Conservation (phyloP, 768 basidiomycete genomes). For the Cyclocybe cylindracea region DNA sequence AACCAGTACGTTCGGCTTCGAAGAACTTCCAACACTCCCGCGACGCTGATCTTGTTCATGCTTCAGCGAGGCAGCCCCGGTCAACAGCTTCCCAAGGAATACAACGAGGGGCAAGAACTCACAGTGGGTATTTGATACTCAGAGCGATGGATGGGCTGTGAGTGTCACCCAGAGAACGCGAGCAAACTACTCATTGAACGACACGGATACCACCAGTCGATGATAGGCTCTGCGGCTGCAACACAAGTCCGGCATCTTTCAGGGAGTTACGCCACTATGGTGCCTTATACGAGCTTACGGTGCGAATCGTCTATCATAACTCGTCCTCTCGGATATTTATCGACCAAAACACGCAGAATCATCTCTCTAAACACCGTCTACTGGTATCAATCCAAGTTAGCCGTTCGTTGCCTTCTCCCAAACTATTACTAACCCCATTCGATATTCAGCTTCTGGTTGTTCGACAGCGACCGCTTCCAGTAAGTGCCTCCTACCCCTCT, state of each 20-base stretch:
- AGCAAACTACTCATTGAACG: too few relatives aligned
- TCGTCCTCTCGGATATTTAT: neutral
- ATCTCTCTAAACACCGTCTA: slow-evolving; percentile 59
- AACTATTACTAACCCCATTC: neutral
- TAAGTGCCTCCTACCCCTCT: slow-evolving; percentile 12
- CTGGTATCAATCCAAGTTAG: slow-evolving; percentile 59
- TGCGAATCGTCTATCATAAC: slow-evolving; percentile 25
- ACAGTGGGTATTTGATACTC: slow-evolving; percentile 57
- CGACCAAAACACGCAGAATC: slow-evolving; percentile 33
- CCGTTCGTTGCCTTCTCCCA: neutral
- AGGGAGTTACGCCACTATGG: slow-evolving; percentile 52
- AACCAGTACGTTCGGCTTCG: slow-evolving; percentile 43
- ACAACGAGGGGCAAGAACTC: slow-evolving; percentile 31
- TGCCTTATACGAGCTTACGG: slow-evolving; percentile 49
- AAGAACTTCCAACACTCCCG: neutral
- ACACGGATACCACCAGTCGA: slow-evolving; percentile 29
- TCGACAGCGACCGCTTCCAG: slow-evolving; percentile 47
- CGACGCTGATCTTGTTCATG: neutral
- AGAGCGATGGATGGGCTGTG: slow-evolving; percentile 47
- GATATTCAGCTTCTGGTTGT: slow-evolving; percentile 52
- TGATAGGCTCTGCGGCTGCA: slow-evolving; percentile 44
- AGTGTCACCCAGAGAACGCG: slow-evolving; percentile 5
- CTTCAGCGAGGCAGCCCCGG: slow-evolving; percentile 52
- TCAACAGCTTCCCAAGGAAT: slow-evolving; percentile 56
- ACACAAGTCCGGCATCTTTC: slow-evolving; percentile 43